These are phyloP conservation scores for Penicillium soppii DNA, from an alignment of 495 filamentous ascomycete genomes.

Conservation along the genomic window DNA sequence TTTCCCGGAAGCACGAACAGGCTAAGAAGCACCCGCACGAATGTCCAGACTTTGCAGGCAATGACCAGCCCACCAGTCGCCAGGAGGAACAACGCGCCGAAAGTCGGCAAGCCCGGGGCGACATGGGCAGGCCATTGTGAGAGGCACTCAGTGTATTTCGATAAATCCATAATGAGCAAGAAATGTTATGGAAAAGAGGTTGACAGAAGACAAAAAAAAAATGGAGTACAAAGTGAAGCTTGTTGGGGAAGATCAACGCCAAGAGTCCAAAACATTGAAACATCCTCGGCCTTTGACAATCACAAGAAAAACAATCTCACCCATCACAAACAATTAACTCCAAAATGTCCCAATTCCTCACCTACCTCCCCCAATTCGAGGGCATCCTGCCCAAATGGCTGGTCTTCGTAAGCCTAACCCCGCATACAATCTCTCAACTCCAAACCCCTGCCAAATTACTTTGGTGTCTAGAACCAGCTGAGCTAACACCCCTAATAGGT, in stretches of 20 bases:
- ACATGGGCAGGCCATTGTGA: slow-evolving; percentile 37
- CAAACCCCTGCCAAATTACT: neutral
- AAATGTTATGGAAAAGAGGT: slow-evolving; percentile 3
- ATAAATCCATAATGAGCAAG: slow-evolving; percentile 36
- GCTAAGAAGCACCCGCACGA: slow-evolving; percentile 65
- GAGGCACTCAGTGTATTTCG: slow-evolving; percentile 33
- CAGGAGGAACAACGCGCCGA: slow-evolving; percentile 36
- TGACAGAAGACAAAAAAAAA: slow-evolving; percentile 18
- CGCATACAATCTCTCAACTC: neutral
- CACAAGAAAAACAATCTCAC: neutral
- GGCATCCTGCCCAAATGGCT: slow-evolving; percentile 69
- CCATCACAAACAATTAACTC: neutral
- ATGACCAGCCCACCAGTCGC: slow-evolving; percentile 61
- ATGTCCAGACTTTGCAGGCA: slow-evolving; percentile 55
- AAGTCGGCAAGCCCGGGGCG: slow-evolving; percentile 39
- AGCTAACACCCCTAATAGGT: slow-evolving; percentile 50
- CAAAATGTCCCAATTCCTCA: slow-evolving; percentile 33
- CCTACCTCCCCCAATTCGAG: slow-evolving; percentile 53
- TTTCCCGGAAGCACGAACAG: slow-evolving; percentile 74
- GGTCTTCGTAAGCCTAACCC: slow-evolving; percentile 52
- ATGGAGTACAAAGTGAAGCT: slow-evolving; percentile 13
- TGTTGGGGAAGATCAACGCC: slow-evolving; percentile 31
- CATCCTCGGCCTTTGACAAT: slow-evolving; percentile 20
- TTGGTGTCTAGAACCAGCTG: too few species aligned
- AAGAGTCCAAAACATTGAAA: slow-evolving; percentile 21